phyloP scores from a whole-genome alignment of 768 basidiomycete species.

The Antrodiella citrinella region DNA sequence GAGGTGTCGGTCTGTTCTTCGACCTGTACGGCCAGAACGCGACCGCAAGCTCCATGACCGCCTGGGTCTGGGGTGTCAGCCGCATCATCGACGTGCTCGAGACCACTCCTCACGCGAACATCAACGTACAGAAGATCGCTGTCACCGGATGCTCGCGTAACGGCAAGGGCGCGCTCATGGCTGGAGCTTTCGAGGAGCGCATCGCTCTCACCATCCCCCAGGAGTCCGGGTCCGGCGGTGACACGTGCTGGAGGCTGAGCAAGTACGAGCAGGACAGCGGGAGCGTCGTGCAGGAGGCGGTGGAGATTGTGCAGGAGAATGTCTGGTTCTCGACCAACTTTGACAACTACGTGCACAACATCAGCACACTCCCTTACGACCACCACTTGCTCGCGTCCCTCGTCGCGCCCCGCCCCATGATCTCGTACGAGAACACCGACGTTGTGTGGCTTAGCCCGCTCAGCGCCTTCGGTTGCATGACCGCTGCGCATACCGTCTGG shows the following conservation, averaged over 20 bases:
- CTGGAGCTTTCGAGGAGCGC: conserved; percentile 50
- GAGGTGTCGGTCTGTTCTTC: conserved; percentile 52
- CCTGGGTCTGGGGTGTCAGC: conserved; percentile 56
- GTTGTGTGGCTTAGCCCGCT: conserved; percentile 49
- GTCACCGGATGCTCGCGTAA: conserved; percentile 55
- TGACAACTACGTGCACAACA: conserved; percentile 36
- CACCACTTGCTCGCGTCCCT: conserved; percentile 50
- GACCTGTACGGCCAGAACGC: conserved; percentile 40
- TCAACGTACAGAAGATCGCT: conserved; percentile 41
- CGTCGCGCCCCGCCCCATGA: conserved; percentile 46
- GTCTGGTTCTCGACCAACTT: conserved; percentile 55
- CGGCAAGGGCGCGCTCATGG: conserved; percentile 54
- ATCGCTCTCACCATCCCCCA: conserved; percentile 55
- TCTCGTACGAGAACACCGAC: conserved; percentile 48
- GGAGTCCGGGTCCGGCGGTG: conserved; percentile 55
- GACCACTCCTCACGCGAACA: conserved; percentile 34
- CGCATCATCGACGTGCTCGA: conserved; percentile 57
- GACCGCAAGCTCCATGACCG: conserved; percentile 47
- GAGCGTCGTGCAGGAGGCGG: conserved; percentile 41
- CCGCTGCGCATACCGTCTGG: conserved; percentile 41
- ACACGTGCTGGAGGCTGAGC: conserved; percentile 53
- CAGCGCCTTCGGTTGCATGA: conserved; percentile 43
- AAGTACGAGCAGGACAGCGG: conserved; percentile 38
- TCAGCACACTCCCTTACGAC: conserved; percentile 45
- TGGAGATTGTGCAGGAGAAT: conserved; percentile 53